Base-by-base conservation (phyloP, 768 basidiomycete genomes). In the Lactifluus piperatus region DNA sequence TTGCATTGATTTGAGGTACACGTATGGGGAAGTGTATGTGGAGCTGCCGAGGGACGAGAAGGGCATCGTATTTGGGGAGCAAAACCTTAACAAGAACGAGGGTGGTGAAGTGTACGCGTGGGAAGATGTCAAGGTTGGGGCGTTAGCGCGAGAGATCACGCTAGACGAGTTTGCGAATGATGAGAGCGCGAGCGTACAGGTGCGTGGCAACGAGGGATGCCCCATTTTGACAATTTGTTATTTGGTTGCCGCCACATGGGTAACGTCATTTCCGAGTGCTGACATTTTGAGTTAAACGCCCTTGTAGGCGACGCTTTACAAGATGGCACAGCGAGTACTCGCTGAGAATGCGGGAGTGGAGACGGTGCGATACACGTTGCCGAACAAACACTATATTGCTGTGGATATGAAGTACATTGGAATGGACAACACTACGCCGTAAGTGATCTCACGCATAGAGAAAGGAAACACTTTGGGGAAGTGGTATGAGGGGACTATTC, bases 371-470 rank as follows among this genome's bases (percentile, higher is more conserved):
- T 97, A 95, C 72, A 71, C 74, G 44, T 77, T 97, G 3, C 94
- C 95, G 2, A 98, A 98, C 77, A 91, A 94, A 73, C 94, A 97
- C 69, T 97, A 95, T 71, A 81, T 97, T 65, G 88, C 90, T 0
- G 90, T 94, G 48, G 83, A 90, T 70, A 86, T 92, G 84, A 72
- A 71, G 54, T 90, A 89, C 60, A 73, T 87, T 45, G 82, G 81
- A 2, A 68, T 87, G 9, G 86, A 89, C 65, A 91, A 91, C 67
- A 63, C 79, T 39, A 82, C 81, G 2, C 83, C 84, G 84, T 86
- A 67, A 68, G 73, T 34, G 9, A 11, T 34, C 10, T 6, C 13
- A 2, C 10, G 8, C 32, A 9, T 8, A 7, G 18, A 53, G 39
- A 34, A 8, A 14, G 13, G 14, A 37, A 37, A 32, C 6, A 4